phyloP scores from a whole-genome alignment of 2,329 filamentous ascomycete genomes.

The Colletotrichum tanaceti region DNA sequence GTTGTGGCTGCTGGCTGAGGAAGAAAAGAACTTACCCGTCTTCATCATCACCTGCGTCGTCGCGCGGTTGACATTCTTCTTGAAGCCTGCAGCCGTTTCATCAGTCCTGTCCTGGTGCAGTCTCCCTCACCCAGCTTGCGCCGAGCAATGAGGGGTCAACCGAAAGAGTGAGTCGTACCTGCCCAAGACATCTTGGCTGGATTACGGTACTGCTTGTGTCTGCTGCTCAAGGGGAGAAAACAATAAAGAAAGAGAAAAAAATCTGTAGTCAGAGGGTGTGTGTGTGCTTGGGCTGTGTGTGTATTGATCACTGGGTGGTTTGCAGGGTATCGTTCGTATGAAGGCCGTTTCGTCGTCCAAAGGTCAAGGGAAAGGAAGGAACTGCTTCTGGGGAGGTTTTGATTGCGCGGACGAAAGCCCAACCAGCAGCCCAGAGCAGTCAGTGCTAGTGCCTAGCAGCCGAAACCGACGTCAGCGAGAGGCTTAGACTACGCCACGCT shows the following conservation, averaged over 20 bases:
- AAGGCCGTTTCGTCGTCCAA: constrained; percentile 36
- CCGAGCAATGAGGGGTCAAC: constrained; percentile 20
- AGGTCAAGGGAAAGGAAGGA: constrained; percentile 19
- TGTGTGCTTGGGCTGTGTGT: neutral
- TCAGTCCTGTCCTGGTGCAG: constrained; percentile 13
- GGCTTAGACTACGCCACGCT: constrained; percentile 29
- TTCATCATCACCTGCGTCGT: constrained; percentile 99
- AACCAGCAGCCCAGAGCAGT: constrained; percentile 3
- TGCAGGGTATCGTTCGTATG: constrained; percentile 21
- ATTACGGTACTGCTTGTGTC: neutral
- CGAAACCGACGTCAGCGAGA: constrained; percentile 44
- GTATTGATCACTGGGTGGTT: constrained; percentile 26
- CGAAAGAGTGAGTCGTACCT: constrained; percentile 49
- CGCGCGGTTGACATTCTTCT: constrained; percentile 98
- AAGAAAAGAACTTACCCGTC: constrained; percentile 70
- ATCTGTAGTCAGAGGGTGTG: neutral
- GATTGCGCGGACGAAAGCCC: constrained; percentile 38
- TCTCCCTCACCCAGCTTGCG: neutral
- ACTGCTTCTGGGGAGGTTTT: constrained; percentile 24
- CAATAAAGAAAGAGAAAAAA: neutral
- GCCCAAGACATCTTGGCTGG: constrained; percentile 59
- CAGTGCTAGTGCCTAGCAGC: constrained; percentile 3
- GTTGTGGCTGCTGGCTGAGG: constrained; percentile 3
- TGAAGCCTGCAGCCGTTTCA: constrained; percentile 53
- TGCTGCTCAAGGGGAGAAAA: neutral